Evolutionary conservation across 148 eudicot species (phyloP).

Genomic region (Nyssa sinensis): DNA sequence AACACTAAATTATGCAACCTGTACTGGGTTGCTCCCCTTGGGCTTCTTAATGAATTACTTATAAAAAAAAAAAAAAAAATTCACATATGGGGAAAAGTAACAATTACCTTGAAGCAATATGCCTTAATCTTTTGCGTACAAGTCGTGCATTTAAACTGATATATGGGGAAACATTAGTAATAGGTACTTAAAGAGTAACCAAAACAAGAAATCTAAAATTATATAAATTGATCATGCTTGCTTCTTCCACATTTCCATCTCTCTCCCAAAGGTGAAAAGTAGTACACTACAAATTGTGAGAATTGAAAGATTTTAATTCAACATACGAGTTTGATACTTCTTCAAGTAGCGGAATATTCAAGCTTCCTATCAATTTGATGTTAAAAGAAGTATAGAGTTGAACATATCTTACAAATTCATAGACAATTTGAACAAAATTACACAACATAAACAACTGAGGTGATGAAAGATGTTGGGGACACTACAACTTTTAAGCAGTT

Average conservation of each 20-base stretch:
- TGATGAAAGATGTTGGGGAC: not conserved
- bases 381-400: not conserved
- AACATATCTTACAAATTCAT: not conserved
- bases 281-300: not conserved
- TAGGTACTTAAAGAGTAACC: too few relatives aligned
- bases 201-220: not conserved
- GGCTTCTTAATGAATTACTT: too few relatives aligned
- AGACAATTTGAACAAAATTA: not conserved
- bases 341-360: not conserved
- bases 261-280: not conserved
- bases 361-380: not conserved
- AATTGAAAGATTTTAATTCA: not conserved
- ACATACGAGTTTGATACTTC: not conserved
- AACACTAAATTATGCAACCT: too few relatives aligned
- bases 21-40: too few relatives aligned
- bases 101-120: slow-evolving; percentile 82
- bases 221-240: too few relatives aligned
- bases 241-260: not conserved
- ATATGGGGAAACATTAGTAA: slow-evolving; percentile 19
- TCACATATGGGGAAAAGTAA: slow-evolving; percentile 1
- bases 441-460: not conserved
- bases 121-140: slow-evolving; percentile 83
- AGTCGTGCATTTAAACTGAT: slow-evolving; percentile 87
- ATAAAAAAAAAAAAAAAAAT: not conserved
- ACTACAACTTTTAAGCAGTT: not conserved